Conservation (phyloP, 2,329 filamentous ascomycete species). For the Acrocalymma vagum region DNA sequence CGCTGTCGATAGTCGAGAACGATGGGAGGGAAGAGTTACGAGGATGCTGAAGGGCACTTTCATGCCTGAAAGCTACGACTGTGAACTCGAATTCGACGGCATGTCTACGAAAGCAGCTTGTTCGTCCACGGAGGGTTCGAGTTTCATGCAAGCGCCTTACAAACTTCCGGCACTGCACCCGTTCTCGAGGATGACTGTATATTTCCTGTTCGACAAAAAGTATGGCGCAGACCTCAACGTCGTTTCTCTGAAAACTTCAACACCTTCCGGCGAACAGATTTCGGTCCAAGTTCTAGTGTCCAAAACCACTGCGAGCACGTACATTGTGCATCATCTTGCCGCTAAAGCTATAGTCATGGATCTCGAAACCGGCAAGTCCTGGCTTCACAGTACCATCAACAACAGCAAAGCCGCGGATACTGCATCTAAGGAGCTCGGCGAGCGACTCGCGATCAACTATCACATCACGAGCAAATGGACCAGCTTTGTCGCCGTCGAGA, state of each 20-base stretch:
- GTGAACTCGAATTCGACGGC: constrained; percentile 2
- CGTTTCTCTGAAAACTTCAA: neutral
- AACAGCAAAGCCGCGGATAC: neutral
- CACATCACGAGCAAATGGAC: constrained; percentile 16
- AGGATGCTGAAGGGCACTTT: constrained; percentile 14
- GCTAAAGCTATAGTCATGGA: constrained; percentile 9
- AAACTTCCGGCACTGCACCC: constrained; percentile 5
- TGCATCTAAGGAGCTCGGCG: neutral
- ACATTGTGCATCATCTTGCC: constrained; percentile 13
- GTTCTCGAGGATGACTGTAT: constrained; percentile 1
- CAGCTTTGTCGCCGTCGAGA: constrained; percentile 21
- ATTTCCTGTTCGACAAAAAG: constrained; percentile 6
- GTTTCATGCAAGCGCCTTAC: constrained; percentile 10
- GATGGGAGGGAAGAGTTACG: constrained; percentile 10
- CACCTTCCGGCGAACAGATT: constrained; percentile 1
- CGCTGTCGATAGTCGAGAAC: neutral
- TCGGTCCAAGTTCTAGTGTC: neutral
- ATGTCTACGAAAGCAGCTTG: neutral
- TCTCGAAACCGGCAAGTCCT: constrained; percentile 10
- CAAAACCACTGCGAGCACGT: too few species aligned
- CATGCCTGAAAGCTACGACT: constrained; percentile 6
- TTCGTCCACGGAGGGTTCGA: neutral
- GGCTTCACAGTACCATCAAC: constrained; percentile 4
- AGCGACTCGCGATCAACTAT: constrained; percentile 4
- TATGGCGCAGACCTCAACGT: neutral